These are phyloP conservation scores for Septoria linicola DNA, from an alignment of 2,329 filamentous ascomycete species.

Conservation along the genomic window DNA sequence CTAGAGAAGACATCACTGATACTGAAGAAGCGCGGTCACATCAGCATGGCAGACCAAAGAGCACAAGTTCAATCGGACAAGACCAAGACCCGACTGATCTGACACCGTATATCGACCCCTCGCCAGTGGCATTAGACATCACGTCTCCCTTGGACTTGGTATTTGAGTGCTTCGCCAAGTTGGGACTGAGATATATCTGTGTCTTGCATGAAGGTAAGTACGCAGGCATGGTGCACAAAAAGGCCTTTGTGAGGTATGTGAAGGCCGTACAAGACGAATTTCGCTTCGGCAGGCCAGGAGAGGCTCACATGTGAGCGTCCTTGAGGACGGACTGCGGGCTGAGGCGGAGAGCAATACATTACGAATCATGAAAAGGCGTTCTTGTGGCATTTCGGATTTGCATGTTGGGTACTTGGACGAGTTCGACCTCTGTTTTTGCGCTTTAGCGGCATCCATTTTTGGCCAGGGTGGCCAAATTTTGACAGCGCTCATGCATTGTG, in stretches of 20 bases:
- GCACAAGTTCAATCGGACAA: constrained; percentile 4
- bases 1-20: constrained; percentile 14
- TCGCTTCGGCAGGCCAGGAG: constrained; percentile 14
- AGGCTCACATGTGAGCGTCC: background rate
- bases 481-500: background rate
- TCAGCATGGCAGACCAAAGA: background rate
- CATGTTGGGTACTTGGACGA: background rate
- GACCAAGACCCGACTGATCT: constrained; percentile 74
- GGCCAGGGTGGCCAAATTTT: no score
- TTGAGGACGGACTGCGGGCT: background rate
- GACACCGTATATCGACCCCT: constrained; percentile 85
- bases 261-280: constrained; percentile 69
- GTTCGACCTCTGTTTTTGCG: background rate
- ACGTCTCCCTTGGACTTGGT: constrained; percentile 90
- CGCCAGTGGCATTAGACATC: constrained; percentile 84
- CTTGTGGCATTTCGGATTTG: background rate
- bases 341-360: constrained; percentile 1
- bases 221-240: constrained; percentile 92
- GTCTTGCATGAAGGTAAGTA: constrained; percentile 81
- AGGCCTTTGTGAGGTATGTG: constrained; percentile 92
- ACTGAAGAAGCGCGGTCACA: constrained; percentile 2
- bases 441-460: constrained; percentile 3
- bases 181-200: constrained; percentile 89
- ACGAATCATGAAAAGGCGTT: constrained; percentile 10
- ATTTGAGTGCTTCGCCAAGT: constrained; percentile 93